Evolutionary conservation across 2,329 filamentous ascomycete species (phyloP).

Genomic region (Diaporthe citriasiana): DNA sequence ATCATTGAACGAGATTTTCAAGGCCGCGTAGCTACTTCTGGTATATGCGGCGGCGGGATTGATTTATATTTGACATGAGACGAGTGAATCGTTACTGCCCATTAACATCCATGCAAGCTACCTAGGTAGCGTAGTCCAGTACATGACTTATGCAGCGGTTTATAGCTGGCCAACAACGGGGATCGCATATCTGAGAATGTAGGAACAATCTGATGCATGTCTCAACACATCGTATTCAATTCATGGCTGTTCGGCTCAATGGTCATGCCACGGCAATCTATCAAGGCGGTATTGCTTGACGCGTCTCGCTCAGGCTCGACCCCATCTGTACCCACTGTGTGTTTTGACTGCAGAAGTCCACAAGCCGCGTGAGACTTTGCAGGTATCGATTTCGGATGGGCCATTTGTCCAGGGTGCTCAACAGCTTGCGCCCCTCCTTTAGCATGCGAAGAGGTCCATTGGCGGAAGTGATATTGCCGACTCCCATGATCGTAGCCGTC

Average conservation of each 20-base stretch:
- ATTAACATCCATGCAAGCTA: no score
- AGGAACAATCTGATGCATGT: no score
- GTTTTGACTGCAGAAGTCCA: constrained; percentile 17
- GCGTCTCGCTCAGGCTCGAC: background rate
- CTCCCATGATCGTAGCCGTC: constrained; percentile 63
- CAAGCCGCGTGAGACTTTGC: constrained; percentile 16
- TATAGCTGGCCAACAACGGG: no score
- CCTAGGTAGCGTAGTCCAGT: background rate
- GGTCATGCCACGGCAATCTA: background rate
- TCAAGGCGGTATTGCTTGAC: background rate
- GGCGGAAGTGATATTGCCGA: constrained; percentile 59
- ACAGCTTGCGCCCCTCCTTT: constrained; percentile 42
- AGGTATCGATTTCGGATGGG: constrained; percentile 30
- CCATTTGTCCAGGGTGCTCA: constrained; percentile 33
- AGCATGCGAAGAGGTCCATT: constrained; percentile 44
- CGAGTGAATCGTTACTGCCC: background rate
- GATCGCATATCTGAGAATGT: background rate
- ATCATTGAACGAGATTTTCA: no score
- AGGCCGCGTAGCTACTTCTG: no score
- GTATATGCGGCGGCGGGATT: accelerated
- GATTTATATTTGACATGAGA: background rate
- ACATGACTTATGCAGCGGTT: background rate
- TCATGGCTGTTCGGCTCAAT: background rate
- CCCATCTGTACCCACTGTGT: constrained; percentile 10
- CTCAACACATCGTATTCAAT: no score